Percentiles rank a stretch among this genome's conserved stretches.
Evolutionary conservation across 1,284 basidiomycete genomes (phyloP).

Genomic region (Ceratobasidium sp.): DNA sequence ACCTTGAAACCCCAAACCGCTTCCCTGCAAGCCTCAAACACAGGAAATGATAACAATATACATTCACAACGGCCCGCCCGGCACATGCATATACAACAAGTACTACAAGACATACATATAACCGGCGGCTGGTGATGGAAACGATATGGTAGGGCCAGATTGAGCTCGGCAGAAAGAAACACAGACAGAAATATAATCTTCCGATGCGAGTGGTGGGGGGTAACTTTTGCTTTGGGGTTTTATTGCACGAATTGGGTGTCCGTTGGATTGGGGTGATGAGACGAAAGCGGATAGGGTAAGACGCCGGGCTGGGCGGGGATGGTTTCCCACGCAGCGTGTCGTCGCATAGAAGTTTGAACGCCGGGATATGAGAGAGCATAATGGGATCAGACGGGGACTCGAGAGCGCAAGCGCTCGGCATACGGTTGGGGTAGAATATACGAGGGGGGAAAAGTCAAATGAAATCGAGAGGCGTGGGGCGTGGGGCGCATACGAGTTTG

Average conservation of each 20-base stretch:
- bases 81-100: conserved; percentile 39
- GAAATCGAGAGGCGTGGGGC: background rate
- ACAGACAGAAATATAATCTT: conserved; percentile 13
- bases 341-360: conserved; percentile 26
- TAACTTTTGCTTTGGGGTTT: conserved; percentile 46
- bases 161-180: background rate
- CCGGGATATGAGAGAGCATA: conserved; percentile 16
- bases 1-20: conserved; percentile 5
- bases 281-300: conserved; percentile 19
- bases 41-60: conserved; percentile 36
- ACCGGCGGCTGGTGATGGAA: conserved; percentile 1
- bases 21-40: conserved; percentile 1
- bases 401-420: conserved; percentile 13
- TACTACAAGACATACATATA: conserved; percentile 39
- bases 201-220: conserved; percentile 41
- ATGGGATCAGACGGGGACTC: background rate
- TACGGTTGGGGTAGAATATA: conserved; percentile 20
- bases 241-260: conserved; percentile 42
- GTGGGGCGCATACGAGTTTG: background rate
- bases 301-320: conserved; percentile 1
- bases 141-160: conserved; percentile 3
- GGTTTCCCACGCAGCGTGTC: conserved; percentile 28
- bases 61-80: conserved; percentile 39
- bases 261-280: conserved; percentile 40
- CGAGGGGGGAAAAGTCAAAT: conserved; percentile 3